These are phyloP conservation scores for Hibiscus tridactylites DNA, from an alignment of 345 rosid species.

Conservation along the genomic window DNA sequence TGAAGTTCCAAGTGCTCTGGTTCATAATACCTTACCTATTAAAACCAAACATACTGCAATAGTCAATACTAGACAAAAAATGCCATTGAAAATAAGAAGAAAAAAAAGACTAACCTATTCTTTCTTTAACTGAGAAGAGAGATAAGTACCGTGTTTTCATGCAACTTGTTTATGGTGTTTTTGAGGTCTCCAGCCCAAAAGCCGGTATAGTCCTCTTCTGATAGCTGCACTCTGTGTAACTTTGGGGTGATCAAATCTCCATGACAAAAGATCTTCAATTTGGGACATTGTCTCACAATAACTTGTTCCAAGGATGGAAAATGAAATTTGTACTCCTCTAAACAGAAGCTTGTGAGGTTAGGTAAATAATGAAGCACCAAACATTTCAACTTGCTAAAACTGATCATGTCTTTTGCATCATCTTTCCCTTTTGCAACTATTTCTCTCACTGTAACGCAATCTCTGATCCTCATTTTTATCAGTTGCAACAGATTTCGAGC, in stretches of 20 bases:
- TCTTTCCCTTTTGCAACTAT: background rate
- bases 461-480: background rate
- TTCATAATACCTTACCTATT: background rate
- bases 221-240: background rate
- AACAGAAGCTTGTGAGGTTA: background rate
- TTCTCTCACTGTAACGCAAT: background rate
- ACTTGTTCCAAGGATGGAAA: conserved; percentile 8
- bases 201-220: background rate
- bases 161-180: background rate
- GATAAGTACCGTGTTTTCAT: background rate
- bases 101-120: background rate
- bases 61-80: background rate
- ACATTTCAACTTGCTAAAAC: background rate
- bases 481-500: conserved; percentile 3
- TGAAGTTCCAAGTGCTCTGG: background rate
- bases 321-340: background rate
- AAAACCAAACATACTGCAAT: background rate
- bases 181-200: conserved; percentile 7
- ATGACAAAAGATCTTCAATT: background rate
- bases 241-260: background rate
- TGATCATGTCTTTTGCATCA: background rate
- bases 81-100: background rate
- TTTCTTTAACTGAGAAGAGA: background rate
- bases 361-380: background rate
- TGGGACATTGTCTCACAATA: background rate